Evolutionary conservation across 768 basidiomycete species (phyloP).

Genomic region (Coprinellus aureogranulatus): DNA sequence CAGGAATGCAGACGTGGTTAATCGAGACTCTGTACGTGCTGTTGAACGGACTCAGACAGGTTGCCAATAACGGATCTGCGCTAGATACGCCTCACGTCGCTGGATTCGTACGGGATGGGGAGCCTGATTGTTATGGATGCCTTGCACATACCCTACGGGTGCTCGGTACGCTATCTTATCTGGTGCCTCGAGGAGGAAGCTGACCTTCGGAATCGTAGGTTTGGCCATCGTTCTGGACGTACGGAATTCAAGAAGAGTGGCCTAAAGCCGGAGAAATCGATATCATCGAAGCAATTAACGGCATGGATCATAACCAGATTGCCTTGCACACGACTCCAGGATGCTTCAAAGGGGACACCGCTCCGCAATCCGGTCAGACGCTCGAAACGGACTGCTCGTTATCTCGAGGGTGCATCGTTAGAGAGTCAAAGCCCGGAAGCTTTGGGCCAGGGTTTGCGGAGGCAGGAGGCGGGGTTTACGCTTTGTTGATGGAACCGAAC

Average conservation of each 20-base stretch:
- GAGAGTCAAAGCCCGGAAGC: constrained; percentile 56
- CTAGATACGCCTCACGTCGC: constrained; percentile 45
- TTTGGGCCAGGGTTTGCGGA: constrained; percentile 67
- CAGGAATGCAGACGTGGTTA: constrained; percentile 19
- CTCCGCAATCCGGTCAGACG: constrained; percentile 47
- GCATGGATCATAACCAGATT: constrained; percentile 66
- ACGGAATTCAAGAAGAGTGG: constrained; percentile 39
- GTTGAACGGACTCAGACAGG: neutral
- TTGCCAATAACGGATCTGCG: neutral
- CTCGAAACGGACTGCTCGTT: constrained; percentile 55
- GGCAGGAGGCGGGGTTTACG: constrained; percentile 74
- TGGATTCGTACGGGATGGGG: constrained; percentile 41
- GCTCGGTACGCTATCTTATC: constrained; percentile 40
- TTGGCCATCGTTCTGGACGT: constrained; percentile 52
- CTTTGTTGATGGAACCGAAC: constrained; percentile 63
- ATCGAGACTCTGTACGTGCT: constrained; percentile 49
- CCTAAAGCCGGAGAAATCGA: constrained; percentile 51
- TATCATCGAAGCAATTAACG: constrained; percentile 83
- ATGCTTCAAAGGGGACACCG: constrained; percentile 34
- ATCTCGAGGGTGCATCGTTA: constrained; percentile 65
- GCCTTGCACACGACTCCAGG: constrained; percentile 68
- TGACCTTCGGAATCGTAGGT: constrained; percentile 25
- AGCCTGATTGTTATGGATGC: constrained; percentile 45
- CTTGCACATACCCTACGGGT: constrained; percentile 49
- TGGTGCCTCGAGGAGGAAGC: neutral